A percentile compares a stretch with the other conserved stretches of the same genome.
Evolutionary conservation across 208 protist genomes (phyloP).

Genomic region (Phytomonas sp.): DNA sequence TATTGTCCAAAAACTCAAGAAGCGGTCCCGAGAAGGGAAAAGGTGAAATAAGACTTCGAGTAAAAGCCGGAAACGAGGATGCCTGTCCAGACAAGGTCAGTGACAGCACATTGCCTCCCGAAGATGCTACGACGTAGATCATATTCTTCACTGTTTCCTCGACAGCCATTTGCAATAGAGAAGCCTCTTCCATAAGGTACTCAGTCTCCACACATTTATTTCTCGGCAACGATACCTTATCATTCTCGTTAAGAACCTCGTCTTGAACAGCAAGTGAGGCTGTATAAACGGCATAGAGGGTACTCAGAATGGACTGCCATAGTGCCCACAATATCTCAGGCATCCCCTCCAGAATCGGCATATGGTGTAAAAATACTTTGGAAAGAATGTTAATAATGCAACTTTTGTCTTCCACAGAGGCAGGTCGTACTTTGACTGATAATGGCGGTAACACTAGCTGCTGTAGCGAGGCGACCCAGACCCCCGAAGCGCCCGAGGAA

Average conservation of each 20-base stretch:
- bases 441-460: not conserved
- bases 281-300: slow-evolving; percentile 67
- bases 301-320: slow-evolving; percentile 66
- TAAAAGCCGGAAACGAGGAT: slow-evolving; percentile 31
- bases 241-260: not conserved
- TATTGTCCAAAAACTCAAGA: slow-evolving; percentile 30
- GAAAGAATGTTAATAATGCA: slow-evolving; percentile 57
- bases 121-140: slow-evolving; percentile 57
- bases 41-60: slow-evolving; percentile 27
- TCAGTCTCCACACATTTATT: not conserved
- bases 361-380: slow-evolving; percentile 65
- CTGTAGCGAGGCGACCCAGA: not conserved
- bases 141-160: slow-evolving; percentile 86
- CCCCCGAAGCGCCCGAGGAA: not conserved
- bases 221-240: not conserved
- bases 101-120: slow-evolving; percentile 6
- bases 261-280: slow-evolving; percentile 15
- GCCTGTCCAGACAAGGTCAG: not conserved
- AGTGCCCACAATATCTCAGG: slow-evolving; percentile 33
- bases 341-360: slow-evolving; percentile 16
- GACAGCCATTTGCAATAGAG: slow-evolving; percentile 58
- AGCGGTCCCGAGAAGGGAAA: slow-evolving; percentile 48
- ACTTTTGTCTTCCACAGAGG: slow-evolving; percentile 51
- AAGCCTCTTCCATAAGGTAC: slow-evolving; percentile 25
- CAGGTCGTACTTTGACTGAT: not conserved